Evolutionary conservation across 108 stramenopile species (phyloP).

Genomic region (Nitzschia inconspicua): DNA sequence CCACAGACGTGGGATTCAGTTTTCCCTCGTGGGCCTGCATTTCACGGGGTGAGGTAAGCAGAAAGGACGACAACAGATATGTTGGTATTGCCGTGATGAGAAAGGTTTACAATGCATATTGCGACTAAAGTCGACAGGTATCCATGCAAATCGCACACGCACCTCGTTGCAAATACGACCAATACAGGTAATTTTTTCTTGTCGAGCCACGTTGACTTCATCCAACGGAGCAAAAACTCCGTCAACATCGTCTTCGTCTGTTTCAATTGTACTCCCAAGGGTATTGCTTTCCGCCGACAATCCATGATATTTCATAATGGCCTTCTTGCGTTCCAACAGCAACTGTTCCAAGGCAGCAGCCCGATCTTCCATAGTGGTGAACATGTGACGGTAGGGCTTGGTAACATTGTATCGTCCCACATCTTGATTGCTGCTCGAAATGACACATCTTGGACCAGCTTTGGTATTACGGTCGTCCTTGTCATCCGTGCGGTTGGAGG

Average conservation of each 20-base stretch:
- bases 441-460: slow-evolving; percentile 1
- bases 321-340: slow-evolving; percentile 50
- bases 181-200: slow-evolving; percentile 72
- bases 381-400: slow-evolving; percentile 87
- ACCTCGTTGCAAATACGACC: slow-evolving; percentile 94
- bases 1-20: slow-evolving; percentile 82
- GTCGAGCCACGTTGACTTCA: slow-evolving; percentile 87
- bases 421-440: slow-evolving; percentile 10
- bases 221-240: slow-evolving; percentile 41
- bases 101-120: not conserved
- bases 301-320: slow-evolving; percentile 51
- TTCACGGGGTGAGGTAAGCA: not conserved
- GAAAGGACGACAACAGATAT: not conserved
- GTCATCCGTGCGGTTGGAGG: slow-evolving; percentile 22
- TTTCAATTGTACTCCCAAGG: not conserved
- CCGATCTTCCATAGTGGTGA: slow-evolving; percentile 84
- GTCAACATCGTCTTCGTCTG: not conserved
- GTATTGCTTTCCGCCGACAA: slow-evolving; percentile 25
- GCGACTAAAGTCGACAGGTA: too few relatives aligned
- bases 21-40: slow-evolving; percentile 88
- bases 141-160: slow-evolving; percentile 5
- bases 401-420: slow-evolving; percentile 32
- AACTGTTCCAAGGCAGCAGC: slow-evolving; percentile 72
- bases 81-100: not conserved
- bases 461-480: not conserved